phyloP scores from a whole-genome alignment of 306 rosid species.

The Cucurbita pepo region DNA sequence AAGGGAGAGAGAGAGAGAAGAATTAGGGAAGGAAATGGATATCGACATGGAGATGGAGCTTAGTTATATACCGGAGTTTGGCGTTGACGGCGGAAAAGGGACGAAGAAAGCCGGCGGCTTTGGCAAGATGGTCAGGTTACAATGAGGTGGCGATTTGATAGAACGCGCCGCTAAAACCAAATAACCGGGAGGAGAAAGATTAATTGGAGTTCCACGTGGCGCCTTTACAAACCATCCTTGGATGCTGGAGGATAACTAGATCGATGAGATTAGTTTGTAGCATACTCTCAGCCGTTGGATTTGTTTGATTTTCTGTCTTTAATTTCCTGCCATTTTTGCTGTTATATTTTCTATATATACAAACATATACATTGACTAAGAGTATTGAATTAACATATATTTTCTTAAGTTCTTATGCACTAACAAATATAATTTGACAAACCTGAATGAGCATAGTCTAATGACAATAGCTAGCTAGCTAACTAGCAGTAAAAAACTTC shows the following conservation, averaged over 20 bases:
- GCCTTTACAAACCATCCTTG: neutral
- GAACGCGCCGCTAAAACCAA: slow-evolving; percentile 11
- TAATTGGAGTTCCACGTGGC: slow-evolving; percentile 42
- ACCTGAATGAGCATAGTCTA: too few relatives aligned
- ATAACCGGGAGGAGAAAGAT: neutral
- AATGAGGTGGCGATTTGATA: slow-evolving; percentile 6
- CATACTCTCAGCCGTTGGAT: neutral
- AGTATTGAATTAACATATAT: too few relatives aligned
- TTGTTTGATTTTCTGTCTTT: neutral
- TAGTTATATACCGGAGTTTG: neutral
- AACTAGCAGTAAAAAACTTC: too few relatives aligned
- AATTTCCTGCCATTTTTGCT: too few relatives aligned
- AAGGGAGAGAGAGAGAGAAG: slow-evolving; percentile 4
- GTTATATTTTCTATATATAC: too few relatives aligned
- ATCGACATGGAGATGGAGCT: slow-evolving; percentile 22
- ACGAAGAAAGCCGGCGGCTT: neutral
- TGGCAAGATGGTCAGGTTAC: slow-evolving; percentile 9
- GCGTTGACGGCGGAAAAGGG: neutral
- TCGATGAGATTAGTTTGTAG: neutral
- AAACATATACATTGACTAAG: too few relatives aligned
- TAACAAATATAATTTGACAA: too few relatives aligned
- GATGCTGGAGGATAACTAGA: neutral
- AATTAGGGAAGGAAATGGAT: slow-evolving; percentile 7
- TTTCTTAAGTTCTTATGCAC: too few relatives aligned
- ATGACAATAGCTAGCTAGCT: too few relatives aligned